A percentile compares a stretch with the other conserved stretches of the same genome.
phyloP scores from a whole-genome alignment of 108 stramenopile genomes.

The Stephanodiscus triporus region DNA sequence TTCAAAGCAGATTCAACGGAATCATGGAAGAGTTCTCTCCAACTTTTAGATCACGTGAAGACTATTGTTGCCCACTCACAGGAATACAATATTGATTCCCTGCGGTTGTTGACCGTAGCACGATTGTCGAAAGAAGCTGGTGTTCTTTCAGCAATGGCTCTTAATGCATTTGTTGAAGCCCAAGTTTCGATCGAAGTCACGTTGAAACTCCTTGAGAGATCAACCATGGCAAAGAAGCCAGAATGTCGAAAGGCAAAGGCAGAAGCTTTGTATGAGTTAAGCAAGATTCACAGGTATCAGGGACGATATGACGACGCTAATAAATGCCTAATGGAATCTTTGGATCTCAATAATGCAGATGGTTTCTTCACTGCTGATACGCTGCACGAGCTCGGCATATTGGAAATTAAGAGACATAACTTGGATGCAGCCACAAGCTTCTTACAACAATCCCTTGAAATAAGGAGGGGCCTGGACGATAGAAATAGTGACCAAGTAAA shows the following conservation, averaged over 20 bases:
- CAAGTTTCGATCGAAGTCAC: slow-evolving; percentile 56
- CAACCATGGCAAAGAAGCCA: slow-evolving; percentile 5
- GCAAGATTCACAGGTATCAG: slow-evolving; percentile 57
- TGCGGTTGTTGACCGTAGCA: slow-evolving; percentile 33
- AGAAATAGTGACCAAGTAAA: slow-evolving; percentile 28
- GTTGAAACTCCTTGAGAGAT: slow-evolving; percentile 42
- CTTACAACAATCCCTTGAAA: slow-evolving; percentile 49
- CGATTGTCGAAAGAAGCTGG: slow-evolving; percentile 61
- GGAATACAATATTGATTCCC: slow-evolving; percentile 23
- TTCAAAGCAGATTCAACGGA: slow-evolving; percentile 51
- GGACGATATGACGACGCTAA: slow-evolving; percentile 52
- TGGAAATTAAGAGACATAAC: slow-evolving; percentile 70
- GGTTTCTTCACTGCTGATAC: slow-evolving; percentile 34
- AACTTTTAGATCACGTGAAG: slow-evolving; percentile 66
- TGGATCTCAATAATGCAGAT: slow-evolving; percentile 35
- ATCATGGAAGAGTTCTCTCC: slow-evolving; percentile 58
- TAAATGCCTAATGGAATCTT: slow-evolving; percentile 35
- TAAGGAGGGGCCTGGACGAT: slow-evolving; percentile 45
- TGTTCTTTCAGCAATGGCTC: slow-evolving; percentile 63
- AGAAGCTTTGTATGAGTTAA: slow-evolving; percentile 52
- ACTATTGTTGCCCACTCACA: slow-evolving; percentile 47
- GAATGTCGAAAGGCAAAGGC: slow-evolving; percentile 36
- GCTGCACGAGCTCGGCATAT: slow-evolving; percentile 64
- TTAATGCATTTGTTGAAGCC: slow-evolving; percentile 68
- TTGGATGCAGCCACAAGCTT: slow-evolving; percentile 53